Base-by-base conservation (phyloP, 2,329 filamentous ascomycete genomes). In the Aphanocladium album region DNA sequence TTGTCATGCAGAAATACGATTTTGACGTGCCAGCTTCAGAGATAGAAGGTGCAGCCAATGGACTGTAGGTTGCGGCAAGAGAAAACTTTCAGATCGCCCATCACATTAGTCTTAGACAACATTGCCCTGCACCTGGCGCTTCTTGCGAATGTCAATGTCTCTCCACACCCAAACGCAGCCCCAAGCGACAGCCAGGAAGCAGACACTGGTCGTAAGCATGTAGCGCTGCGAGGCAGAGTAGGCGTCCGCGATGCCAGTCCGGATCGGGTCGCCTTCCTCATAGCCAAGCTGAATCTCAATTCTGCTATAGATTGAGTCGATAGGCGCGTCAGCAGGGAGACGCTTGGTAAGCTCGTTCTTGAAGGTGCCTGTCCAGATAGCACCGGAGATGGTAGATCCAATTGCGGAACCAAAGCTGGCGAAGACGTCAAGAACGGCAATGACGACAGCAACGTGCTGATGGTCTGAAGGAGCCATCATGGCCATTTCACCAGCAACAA, bases 301-400 rank as follows among this genome's bases (percentile, higher is more conserved):
- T 51, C 65, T 67, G 35, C 78, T 76, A 63, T 87, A 87, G 57
- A 76, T 74, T 25, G 45, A 60, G 12, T 81, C 71, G 2, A 73
- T 66, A 14, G 74, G 71, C 0, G 71, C 68, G 3, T 68, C 72
- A 2, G 75, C 63, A 12, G 84, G 84, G 0, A 87, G 75, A 63
- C 83, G 79, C 46, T 72, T 67, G 21, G 67, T 66, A 16, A 88
- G 75, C 12, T 79, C 78, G 19, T 74, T 71, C 5, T 79, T 80
- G 66, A 89, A 83, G 1, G 81, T 79, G 62, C 80, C 78, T 0
- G 81, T 84, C 86, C 86, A 90, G 63, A 90, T 83, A 11, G 86
- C 85, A 0, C 80, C 80, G 1, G 86, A 81, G 52, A 89, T 79
- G 8, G 85, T 81, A 2, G 77, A 78, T 1, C 85, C 86, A 6